Conservation (phyloP, 306 rosid species). For the Trifolium fragiferum region DNA sequence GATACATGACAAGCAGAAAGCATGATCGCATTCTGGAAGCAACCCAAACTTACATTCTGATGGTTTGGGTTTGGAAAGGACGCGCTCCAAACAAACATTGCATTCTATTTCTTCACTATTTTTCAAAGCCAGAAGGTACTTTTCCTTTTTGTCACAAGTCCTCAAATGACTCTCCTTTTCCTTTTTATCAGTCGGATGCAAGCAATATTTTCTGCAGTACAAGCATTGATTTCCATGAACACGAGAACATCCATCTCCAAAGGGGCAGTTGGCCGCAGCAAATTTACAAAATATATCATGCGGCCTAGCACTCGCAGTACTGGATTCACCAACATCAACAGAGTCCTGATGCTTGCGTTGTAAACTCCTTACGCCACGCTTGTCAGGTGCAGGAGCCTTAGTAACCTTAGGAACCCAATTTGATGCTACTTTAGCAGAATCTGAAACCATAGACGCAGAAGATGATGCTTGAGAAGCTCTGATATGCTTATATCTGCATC, state of each 20-base stretch:
- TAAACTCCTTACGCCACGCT: conserved; percentile 46
- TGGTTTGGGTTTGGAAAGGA: conserved; percentile 71
- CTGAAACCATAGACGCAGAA: conserved; percentile 15
- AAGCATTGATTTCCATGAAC: conserved; percentile 84
- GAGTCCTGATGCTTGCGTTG: conserved; percentile 37
- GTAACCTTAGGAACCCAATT: conserved; percentile 55
- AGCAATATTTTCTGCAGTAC: conserved; percentile 78
- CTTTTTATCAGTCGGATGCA: conserved; percentile 74
- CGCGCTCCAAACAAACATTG: conserved; percentile 86
- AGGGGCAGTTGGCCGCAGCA: conserved; percentile 82
- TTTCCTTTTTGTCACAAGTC: conserved; percentile 75
- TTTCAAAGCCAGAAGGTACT: conserved; percentile 68
- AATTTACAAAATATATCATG: conserved; percentile 65
- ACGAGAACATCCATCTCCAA: conserved; percentile 67
- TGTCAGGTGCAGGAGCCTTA: conserved; percentile 50
- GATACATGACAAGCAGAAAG: conserved; percentile 90
- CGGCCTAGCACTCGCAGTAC: conserved; percentile 49
- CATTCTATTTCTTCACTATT: conserved; percentile 88
- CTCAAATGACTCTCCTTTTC: conserved; percentile 73
- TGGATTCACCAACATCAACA: conserved; percentile 51
- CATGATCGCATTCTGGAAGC: conserved; percentile 90
- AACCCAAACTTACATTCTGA: conserved; percentile 88
- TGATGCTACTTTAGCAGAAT: conserved; percentile 36
- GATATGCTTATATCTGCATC: conserved; percentile 83
- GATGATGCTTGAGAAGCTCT: conserved; percentile 61